Evolutionary conservation across 2,329 filamentous ascomycete genomes (phyloP).

Genomic region (Ambrosiella cleistominuta): DNA sequence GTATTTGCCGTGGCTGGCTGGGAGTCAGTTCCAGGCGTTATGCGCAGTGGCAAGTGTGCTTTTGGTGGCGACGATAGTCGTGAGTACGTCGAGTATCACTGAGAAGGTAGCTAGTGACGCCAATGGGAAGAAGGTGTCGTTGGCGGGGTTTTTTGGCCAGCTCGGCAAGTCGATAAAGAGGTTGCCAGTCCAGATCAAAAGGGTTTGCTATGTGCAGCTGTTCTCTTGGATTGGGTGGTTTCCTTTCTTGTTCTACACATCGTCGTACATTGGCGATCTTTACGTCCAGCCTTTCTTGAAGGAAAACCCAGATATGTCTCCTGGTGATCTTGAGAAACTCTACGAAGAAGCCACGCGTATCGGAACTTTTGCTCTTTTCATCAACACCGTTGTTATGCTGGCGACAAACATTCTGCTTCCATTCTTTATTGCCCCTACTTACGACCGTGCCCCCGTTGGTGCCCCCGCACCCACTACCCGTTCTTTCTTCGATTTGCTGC

Average conservation of each 20-base stretch:
- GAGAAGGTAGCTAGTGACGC: slow-evolving; percentile 56
- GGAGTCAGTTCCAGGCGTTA: slow-evolving; percentile 83
- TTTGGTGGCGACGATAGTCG: slow-evolving; percentile 48
- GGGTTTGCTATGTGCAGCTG: slow-evolving; percentile 67
- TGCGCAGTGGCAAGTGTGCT: slow-evolving; percentile 68
- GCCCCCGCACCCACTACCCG: slow-evolving; percentile 14
- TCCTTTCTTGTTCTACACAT: slow-evolving; percentile 87
- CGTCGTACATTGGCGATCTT: slow-evolving; percentile 82
- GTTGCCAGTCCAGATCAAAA: slow-evolving; percentile 64
- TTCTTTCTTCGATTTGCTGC: slow-evolving; percentile 41
- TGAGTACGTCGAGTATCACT: slow-evolving; percentile 51
- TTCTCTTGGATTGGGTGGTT: slow-evolving; percentile 94
- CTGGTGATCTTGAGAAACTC: slow-evolving; percentile 55
- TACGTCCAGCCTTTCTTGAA: slow-evolving; percentile 72
- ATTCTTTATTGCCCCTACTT: slow-evolving; percentile 70
- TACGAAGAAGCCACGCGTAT: slow-evolving; percentile 76
- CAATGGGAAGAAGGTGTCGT: slow-evolving; percentile 39
- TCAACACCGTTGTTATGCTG: slow-evolving; percentile 77
- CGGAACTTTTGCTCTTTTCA: slow-evolving; percentile 73
- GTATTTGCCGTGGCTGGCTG: slow-evolving; percentile 61
- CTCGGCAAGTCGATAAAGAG: slow-evolving; percentile 60
- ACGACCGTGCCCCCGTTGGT: slow-evolving; percentile 25
- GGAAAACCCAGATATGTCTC: slow-evolving; percentile 59
- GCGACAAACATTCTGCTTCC: slow-evolving; percentile 67
- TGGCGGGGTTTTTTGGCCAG: slow-evolving; percentile 62